Percentiles rank a stretch among this genome's conserved stretches.
Evolutionary conservation across 2,329 filamentous ascomycete species (phyloP).

Genomic region (Shiraia bambusicola): DNA sequence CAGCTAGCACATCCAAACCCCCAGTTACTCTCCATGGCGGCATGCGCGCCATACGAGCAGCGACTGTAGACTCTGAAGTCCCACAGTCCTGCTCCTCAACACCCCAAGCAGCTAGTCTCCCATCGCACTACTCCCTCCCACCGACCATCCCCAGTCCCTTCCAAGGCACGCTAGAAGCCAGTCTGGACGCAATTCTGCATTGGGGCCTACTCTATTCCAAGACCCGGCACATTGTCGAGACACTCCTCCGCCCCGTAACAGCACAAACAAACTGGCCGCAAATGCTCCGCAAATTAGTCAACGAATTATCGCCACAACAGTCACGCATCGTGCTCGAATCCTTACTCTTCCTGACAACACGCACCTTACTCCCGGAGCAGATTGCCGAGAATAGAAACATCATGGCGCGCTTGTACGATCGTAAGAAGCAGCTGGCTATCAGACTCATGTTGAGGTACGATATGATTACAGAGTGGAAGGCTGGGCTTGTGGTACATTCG

Average conservation of each 20-base stretch:
- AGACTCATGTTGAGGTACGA: constrained; percentile 30
- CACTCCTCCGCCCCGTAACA: constrained; percentile 10
- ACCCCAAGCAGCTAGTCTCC: constrained; percentile 1
- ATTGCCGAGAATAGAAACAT: constrained; percentile 24
- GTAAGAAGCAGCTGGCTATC: constrained; percentile 20
- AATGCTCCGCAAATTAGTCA: constrained; percentile 1
- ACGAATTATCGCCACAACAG: rapidly evolving
- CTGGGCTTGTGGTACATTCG: constrained; percentile 6
- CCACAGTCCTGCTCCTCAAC: not conserved
- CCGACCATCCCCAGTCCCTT: constrained; percentile 29
- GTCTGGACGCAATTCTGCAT: constrained; percentile 23
- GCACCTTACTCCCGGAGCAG: constrained; percentile 30
- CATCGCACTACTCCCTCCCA: constrained; percentile 17
- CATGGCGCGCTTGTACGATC: constrained; percentile 22
- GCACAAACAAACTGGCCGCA: constrained; percentile 19
- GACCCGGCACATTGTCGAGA: constrained; percentile 3
- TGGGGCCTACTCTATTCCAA: constrained; percentile 6
- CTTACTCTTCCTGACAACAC: constrained; percentile 25
- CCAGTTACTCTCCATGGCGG: not conserved
- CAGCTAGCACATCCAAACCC: constrained; percentile 1
- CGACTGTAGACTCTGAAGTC: not conserved
- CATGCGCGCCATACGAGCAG: not conserved
- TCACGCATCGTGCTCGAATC: constrained; percentile 13
- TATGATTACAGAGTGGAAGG: constrained; percentile 27
- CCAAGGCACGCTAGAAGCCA: constrained; percentile 21